Percentiles rank a stretch among this genome's conserved stretches.
These are phyloP conservation scores for Ambrosia artemisiifolia DNA, from an alignment of 129 eudicot genomes.

Conservation along the genomic window DNA sequence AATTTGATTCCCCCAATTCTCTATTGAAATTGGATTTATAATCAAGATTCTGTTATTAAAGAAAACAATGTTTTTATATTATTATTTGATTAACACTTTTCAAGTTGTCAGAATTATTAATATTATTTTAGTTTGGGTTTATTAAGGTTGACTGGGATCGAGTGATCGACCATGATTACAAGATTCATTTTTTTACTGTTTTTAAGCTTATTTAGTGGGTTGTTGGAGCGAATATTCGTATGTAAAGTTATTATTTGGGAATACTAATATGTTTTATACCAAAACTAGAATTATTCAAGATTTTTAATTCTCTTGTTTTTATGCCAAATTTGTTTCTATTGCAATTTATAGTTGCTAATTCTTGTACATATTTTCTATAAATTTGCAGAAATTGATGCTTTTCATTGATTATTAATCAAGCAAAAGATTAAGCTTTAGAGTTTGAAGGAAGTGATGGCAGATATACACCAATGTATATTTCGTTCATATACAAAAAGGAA, in stretches of 20 bases:
- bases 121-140: not conserved
- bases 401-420: not conserved
- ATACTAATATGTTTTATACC: no score
- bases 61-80: no score
- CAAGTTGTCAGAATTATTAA: no score
- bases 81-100: no score
- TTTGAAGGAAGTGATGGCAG: slow-evolving; percentile 22
- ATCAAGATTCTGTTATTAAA: no score
- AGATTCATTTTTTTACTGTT: not conserved
- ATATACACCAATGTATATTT: no score
- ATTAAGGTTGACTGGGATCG: not conserved
- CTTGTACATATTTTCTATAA: not conserved
- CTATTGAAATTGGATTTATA: no score
- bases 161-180: slow-evolving; percentile 12
- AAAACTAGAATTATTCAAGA: not conserved
- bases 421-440: not conserved
- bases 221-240: no score
- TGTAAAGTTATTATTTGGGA: not conserved
- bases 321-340: not conserved
- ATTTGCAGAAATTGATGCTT: slow-evolving; percentile 23
- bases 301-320: not conserved
- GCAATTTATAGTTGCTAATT: slow-evolving; percentile 10
- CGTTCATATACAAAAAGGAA: no score
- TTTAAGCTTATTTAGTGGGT: not conserved
- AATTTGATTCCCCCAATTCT: no score